phyloP scores from a whole-genome alignment of 345 rosid species.

The Rhizophora mangle region DNA sequence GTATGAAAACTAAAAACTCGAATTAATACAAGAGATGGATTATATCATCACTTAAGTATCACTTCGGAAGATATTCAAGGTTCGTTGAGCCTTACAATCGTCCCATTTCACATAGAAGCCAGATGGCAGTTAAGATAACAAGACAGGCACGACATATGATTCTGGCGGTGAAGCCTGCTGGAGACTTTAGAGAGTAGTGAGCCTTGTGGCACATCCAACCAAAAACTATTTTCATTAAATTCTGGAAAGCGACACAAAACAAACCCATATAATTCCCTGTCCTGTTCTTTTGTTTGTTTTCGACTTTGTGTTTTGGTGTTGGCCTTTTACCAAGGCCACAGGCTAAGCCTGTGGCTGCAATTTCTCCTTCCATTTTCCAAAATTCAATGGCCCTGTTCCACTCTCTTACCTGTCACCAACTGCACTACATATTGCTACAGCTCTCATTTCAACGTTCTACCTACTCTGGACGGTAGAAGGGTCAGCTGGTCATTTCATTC shows the following conservation, averaged over 20 bases:
- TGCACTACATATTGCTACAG: no score
- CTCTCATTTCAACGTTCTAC: neutral
- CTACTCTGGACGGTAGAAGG: neutral
- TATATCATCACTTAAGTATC: no score
- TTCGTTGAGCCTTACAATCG: no score
- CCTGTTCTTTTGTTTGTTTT: no score
- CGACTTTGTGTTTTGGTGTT: constrained; percentile 1
- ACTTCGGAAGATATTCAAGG: no score
- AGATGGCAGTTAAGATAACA: no score
- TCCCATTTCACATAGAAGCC: no score
- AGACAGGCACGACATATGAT: no score
- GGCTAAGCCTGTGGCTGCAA: constrained; percentile 18
- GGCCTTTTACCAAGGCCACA: constrained; percentile 19
- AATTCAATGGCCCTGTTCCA: neutral
- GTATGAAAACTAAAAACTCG: no score
- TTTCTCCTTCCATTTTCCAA: constrained; percentile 1
- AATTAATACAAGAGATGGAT: no score
- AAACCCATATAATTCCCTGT: neutral
- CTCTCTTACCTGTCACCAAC: neutral
- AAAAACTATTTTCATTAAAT: neutral
- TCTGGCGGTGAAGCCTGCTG: no score
- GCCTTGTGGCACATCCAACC: constrained; percentile 13
- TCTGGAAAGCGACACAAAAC: neutral
- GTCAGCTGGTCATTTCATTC: neutral
- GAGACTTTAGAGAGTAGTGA: no score